Conservation (phyloP, 1,284 basidiomycete genomes). For the Ceratobasidium sp. region DNA sequence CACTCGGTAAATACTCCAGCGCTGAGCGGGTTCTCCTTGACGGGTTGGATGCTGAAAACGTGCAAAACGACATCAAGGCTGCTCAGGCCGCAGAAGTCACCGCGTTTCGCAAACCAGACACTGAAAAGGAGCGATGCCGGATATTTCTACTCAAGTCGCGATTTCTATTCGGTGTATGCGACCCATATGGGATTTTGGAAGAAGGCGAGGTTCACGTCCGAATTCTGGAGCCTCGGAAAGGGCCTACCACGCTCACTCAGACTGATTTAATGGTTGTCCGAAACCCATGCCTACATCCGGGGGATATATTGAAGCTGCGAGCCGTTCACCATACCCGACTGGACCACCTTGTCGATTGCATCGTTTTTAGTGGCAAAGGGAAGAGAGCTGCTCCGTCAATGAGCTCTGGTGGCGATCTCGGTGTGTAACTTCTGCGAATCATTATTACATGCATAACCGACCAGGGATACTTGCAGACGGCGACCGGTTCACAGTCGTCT, state of each 20-base stretch:
- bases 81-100: slow-evolving; percentile 66
- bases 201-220: slow-evolving; percentile 74
- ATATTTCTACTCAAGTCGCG: slow-evolving; percentile 73
- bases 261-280: slow-evolving; percentile 71
- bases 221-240: slow-evolving; percentile 65
- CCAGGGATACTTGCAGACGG: slow-evolving; percentile 57
- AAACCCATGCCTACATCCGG: slow-evolving; percentile 77
- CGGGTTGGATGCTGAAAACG: slow-evolving; percentile 63
- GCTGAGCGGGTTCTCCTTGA: slow-evolving; percentile 68
- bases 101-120: slow-evolving; percentile 64
- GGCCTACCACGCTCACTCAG: slow-evolving; percentile 67
- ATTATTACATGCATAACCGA: slow-evolving; percentile 19
- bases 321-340: slow-evolving; percentile 66
- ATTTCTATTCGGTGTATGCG: slow-evolving; percentile 72
- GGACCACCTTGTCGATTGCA: slow-evolving; percentile 70
- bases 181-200: slow-evolving; percentile 70
- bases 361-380: slow-evolving; percentile 72
- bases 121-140: slow-evolving; percentile 64
- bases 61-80: slow-evolving; percentile 60
- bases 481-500: slow-evolving; percentile 74
- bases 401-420: slow-evolving; percentile 75
- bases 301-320: slow-evolving; percentile 72
- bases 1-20: slow-evolving; percentile 62
- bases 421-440: slow-evolving; percentile 57
- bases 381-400: slow-evolving; percentile 73